Conservation (phyloP, 306 rosid species). For the Benincasa hispida region DNA sequence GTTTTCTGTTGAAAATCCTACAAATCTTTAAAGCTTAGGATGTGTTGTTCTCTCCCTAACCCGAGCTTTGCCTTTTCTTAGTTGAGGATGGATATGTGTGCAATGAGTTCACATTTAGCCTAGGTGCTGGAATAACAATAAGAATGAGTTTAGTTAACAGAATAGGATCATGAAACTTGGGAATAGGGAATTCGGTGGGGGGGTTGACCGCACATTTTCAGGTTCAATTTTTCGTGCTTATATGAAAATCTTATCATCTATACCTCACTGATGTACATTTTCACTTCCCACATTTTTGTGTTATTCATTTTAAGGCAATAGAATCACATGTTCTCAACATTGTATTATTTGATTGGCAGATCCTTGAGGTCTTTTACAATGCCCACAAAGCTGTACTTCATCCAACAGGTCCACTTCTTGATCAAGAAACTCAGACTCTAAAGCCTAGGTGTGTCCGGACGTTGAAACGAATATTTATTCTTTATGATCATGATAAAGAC, state of each 20-base stretch:
- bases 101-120: not conserved
- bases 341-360: no score
- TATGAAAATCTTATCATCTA: no score
- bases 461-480: constrained; percentile 85
- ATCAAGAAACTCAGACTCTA: constrained; percentile 88
- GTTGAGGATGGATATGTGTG: not conserved
- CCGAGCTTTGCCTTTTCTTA: no score
- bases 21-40: not conserved
- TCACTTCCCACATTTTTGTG: no score
- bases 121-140: not conserved
- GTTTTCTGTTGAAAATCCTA: not conserved
- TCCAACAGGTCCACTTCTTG: no score
- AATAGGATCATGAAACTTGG: not conserved
- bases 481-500: constrained; percentile 84
- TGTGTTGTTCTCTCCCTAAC: not conserved
- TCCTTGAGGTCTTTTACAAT: no score
- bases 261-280: no score
- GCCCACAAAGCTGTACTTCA: no score
- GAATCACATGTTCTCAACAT: no score
- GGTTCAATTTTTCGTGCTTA: constrained; percentile 89
- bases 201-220: no score
- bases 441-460: constrained; percentile 93
- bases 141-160: not conserved
- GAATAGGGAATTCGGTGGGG: no score
- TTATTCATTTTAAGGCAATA: no score